These are phyloP conservation scores for Rubus idaeus DNA, from an alignment of 306 rosid genomes.

Conservation along the genomic window DNA sequence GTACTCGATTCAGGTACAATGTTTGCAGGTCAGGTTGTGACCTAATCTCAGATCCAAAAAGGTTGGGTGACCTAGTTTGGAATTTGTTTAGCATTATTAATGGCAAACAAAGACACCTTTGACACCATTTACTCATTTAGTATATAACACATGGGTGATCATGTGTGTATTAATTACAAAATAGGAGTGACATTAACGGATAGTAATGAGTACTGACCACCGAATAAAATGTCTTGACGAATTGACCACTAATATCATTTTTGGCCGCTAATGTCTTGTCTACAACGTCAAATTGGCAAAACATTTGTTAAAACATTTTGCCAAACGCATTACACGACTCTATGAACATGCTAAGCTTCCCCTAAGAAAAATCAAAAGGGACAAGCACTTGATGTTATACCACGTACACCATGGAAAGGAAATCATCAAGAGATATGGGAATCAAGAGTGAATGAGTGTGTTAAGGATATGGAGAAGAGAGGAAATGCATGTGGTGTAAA, in stretches of 20 bases:
- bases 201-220: too few species aligned
- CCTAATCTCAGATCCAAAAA: neutral
- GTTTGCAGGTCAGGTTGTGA: neutral
- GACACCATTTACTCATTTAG: neutral
- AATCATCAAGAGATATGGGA: neutral
- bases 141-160: neutral
- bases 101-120: neutral
- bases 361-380: neutral
- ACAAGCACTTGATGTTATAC: too few species aligned
- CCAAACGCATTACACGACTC: neutral
- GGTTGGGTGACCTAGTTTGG: neutral
- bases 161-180: neutral
- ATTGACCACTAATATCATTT: too few species aligned
- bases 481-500: slow-evolving; percentile 6
- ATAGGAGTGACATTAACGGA: too few species aligned
- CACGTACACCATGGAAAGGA: neutral
- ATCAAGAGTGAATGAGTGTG: neutral
- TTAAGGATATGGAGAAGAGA: neutral
- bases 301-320: neutral
- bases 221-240: neutral
- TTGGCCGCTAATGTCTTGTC: neutral
- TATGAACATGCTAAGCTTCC: neutral
- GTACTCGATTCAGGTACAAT: slow-evolving; percentile 32
- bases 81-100: neutral
- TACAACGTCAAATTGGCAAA: too few species aligned